Evolutionary conservation across 2,329 filamentous ascomycete genomes (phyloP).

Genomic region (Emericellopsis atlantica): DNA sequence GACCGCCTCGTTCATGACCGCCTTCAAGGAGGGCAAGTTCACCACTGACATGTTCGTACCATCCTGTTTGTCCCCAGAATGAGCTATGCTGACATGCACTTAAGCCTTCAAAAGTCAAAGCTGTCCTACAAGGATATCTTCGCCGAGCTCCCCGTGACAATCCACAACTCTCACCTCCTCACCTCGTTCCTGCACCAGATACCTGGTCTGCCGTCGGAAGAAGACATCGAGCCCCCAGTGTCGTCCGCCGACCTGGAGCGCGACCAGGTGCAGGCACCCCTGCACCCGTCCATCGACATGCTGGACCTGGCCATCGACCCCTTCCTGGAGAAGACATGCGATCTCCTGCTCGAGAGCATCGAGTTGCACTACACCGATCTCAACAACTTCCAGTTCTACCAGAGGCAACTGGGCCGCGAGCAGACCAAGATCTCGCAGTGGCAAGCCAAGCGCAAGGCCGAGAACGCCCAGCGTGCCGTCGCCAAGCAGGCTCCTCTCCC

Average conservation of each 20-base stretch:
- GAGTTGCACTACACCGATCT: conserved; percentile 97
- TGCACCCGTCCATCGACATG: conserved; percentile 79
- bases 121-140: conserved; percentile 90
- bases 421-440: conserved; percentile 93
- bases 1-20: conserved; percentile 74
- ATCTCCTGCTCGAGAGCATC: conserved; percentile 90
- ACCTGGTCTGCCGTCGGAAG: conserved; percentile 47
- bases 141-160: conserved; percentile 72
- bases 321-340: conserved; percentile 96
- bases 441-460: conserved; percentile 92
- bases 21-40: conserved; percentile 96
- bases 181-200: conserved; percentile 92
- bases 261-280: conserved; percentile 48
- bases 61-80: background rate
- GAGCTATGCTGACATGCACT: conserved; percentile 4
- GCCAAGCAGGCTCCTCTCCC: conserved; percentile 83
- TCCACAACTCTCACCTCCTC: conserved; percentile 96
- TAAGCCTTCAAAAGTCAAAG: conserved; percentile 85
- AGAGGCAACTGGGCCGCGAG: conserved; percentile 84
- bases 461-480: conserved; percentile 74
- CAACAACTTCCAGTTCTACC: conserved; percentile 97
- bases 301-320: conserved; percentile 92
- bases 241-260: conserved; percentile 68
- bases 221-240: conserved; percentile 61
- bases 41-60: conserved; percentile 77